A percentile compares a stretch with the other conserved stretches of the same genome.
Conservation (phyloP, 352 stramenopile species). For the Pythium phragmitis region DNA sequence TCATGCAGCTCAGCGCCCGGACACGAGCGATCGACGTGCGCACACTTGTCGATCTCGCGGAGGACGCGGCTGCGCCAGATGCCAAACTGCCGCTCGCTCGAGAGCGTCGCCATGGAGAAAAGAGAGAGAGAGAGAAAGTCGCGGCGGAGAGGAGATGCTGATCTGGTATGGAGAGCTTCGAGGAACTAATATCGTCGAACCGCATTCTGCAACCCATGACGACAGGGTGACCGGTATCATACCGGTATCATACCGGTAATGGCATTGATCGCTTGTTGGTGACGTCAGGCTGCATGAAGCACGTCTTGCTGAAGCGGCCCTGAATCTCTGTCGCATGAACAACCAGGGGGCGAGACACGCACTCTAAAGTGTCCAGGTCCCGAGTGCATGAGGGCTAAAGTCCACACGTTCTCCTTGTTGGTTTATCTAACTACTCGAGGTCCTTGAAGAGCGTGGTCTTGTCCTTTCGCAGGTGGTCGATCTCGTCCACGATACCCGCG, state of each 20-base stretch:
- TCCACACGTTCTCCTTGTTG: neutral
- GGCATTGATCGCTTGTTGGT: neutral
- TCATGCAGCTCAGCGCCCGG: constrained; percentile 47
- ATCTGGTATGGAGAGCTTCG: neutral
- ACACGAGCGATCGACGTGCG: constrained; percentile 27
- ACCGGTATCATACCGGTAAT: constrained; percentile 9
- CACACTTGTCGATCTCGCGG: constrained; percentile 76
- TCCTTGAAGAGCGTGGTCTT: constrained; percentile 85
- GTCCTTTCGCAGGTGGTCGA: constrained; percentile 80
- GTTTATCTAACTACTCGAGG: constrained; percentile 41
- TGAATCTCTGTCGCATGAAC: neutral
- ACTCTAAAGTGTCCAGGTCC: neutral
- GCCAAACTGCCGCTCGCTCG: constrained; percentile 46
- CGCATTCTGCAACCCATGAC: constrained; percentile 13
- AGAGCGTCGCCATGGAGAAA: neutral
- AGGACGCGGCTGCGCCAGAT: constrained; percentile 77
- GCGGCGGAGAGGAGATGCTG: neutral
- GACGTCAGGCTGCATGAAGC: neutral
- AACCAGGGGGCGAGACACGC: neutral
- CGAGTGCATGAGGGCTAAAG: neutral
- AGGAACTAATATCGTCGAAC: neutral
- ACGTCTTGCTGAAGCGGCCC: neutral
- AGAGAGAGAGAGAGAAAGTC: neutral
- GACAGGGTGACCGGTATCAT: neutral
- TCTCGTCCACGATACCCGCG: constrained; percentile 74